phyloP scores from a whole-genome alignment of 139 green algal genomes.

The Prasinococcaceae sp. region DNA sequence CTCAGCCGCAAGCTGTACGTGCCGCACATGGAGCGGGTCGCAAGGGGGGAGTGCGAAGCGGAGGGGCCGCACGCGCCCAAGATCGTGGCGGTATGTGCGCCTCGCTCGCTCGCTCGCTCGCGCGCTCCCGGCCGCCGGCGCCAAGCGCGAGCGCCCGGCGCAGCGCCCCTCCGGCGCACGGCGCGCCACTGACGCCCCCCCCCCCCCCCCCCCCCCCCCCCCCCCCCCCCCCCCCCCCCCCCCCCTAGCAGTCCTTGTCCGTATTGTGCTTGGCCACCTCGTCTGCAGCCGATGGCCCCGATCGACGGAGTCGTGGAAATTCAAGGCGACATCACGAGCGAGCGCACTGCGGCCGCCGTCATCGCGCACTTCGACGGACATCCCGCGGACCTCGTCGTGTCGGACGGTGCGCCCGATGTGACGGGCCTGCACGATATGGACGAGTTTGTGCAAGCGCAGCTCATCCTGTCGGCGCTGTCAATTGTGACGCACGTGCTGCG shows the following conservation, averaged over 20 bases:
- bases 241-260: not conserved
- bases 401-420: constrained; percentile 92
- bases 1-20: constrained; percentile 77
- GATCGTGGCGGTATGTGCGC: no score
- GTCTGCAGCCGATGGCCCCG: constrained; percentile 90
- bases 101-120: no score
- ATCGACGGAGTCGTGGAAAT: constrained; percentile 87
- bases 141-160: no score
- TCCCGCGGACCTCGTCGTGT: constrained; percentile 86
- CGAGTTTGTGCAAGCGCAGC: constrained; percentile 85
- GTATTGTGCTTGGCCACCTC: not conserved
- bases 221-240: not conserved
- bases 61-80: no score
- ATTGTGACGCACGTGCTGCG: constrained; percentile 72
- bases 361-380: constrained; percentile 74
- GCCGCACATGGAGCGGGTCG: constrained; percentile 35
- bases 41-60: not conserved
- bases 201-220: not conserved
- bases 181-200: not conserved
- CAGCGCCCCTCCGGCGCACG: no score
- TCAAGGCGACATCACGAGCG: constrained; percentile 42
- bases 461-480: constrained; percentile 62
- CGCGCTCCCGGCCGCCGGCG: no score
- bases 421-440: constrained; percentile 99
- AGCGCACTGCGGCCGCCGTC: constrained; percentile 32